These are phyloP conservation scores for Phytophthora idaei DNA, from an alignment of 352 stramenopile species.

Conservation along the genomic window DNA sequence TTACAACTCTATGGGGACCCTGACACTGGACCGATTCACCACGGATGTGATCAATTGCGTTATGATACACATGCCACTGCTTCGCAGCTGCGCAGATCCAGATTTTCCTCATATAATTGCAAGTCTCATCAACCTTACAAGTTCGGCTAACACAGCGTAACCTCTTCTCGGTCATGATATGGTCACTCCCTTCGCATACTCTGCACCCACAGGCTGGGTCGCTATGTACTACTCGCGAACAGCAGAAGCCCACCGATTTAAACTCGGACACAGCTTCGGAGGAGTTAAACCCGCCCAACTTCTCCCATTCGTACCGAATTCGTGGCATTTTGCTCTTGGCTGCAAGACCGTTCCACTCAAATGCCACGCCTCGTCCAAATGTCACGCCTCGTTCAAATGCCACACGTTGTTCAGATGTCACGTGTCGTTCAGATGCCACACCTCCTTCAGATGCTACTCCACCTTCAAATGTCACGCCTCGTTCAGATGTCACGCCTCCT, in stretches of 20 bases:
- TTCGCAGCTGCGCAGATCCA: background rate
- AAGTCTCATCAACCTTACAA: background rate
- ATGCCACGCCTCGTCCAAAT: too few species aligned
- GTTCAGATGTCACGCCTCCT: too few species aligned
- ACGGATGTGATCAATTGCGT: background rate
- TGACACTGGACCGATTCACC: background rate
- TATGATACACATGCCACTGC: background rate
- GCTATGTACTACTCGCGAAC: background rate
- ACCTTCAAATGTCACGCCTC: too few species aligned
- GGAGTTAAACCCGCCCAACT: background rate
- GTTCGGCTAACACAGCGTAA: background rate
- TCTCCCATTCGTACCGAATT: background rate
- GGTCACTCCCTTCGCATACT: background rate
- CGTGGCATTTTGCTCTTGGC: background rate
- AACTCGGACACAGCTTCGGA: background rate
- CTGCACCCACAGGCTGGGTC: background rate
- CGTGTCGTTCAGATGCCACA: too few species aligned
- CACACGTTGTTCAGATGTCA: too few species aligned
- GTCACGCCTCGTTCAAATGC: too few species aligned
- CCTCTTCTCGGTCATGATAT: conserved; percentile 1
- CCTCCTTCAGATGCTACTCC: too few species aligned
- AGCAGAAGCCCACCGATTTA: background rate
- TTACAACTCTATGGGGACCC: background rate
- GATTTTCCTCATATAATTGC: conserved; percentile 5
- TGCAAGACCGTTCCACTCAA: too few species aligned